Conservation (phyloP, 2,329 filamentous ascomycete species). For the Trichocomaceae sp. region DNA sequence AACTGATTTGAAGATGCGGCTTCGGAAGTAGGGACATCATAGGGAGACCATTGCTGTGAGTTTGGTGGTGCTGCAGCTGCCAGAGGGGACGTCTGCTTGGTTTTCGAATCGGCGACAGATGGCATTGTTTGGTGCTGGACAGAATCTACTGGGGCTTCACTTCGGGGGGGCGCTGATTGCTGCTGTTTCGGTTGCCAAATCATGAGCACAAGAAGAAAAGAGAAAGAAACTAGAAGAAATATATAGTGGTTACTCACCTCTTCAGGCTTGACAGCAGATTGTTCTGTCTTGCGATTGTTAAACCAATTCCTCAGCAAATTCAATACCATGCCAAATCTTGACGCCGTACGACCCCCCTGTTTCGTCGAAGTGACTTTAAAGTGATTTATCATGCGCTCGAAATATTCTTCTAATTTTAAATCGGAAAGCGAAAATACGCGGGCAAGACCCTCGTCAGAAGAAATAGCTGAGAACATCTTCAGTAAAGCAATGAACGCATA, state of each 20-base stretch:
- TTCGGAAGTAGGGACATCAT: background rate
- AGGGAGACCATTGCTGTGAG: constrained; percentile 7
- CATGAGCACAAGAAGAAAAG: background rate
- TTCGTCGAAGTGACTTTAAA: constrained; percentile 59
- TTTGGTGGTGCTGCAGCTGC: constrained; percentile 1
- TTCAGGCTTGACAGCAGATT: constrained; percentile 19
- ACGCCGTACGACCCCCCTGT: constrained; percentile 58
- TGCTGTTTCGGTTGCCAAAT: background rate
- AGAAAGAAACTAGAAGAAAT: background rate
- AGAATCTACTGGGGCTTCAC: background rate
- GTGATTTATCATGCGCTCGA: constrained; percentile 63
- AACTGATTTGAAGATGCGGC: constrained; percentile 15
- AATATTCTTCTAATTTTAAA: constrained; percentile 59
- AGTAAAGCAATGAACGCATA: constrained; percentile 67
- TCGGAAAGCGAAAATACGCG: constrained; percentile 62
- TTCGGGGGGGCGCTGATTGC: background rate
- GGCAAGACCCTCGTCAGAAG: constrained; percentile 59
- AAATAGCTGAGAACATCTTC: constrained; percentile 65
- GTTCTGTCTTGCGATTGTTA: constrained; percentile 38
- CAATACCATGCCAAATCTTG: constrained; percentile 65
- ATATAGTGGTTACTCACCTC: constrained; percentile 9
- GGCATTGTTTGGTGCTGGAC: background rate
- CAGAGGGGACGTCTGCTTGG: background rate
- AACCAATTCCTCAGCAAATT: constrained; percentile 67
- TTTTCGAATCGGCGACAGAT: background rate